Evolutionary conservation across 2,329 filamentous ascomycete genomes (phyloP), one percentile per base, ranked within the genome.

Genomic region (Beauveria pseudobassiana): DNA sequence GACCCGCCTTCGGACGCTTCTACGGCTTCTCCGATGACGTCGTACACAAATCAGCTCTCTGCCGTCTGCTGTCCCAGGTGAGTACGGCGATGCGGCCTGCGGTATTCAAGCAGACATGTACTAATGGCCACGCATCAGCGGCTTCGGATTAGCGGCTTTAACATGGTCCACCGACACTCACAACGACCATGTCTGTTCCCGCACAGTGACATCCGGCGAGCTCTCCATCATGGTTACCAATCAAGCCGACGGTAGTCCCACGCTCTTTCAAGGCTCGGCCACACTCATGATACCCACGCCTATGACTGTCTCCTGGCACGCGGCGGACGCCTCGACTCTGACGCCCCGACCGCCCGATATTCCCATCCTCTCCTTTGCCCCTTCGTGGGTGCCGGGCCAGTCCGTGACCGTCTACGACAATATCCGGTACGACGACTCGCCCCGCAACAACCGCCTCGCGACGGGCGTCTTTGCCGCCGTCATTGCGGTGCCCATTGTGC

Each of bases 61-160:
- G 60, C 60, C 12, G 43, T 20, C 5, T 62, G 60, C 28, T 62
- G 60, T 40, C 52, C 60, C 2, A 58, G 53, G 60, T 62, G 42
- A 45, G 53, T 22, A 6, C 14, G 34, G 5, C n/a, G 46, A 43
- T 9, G 5, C 2, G 45, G 28, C 10, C 8, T 9, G 10, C n/a
- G 2, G 4, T 22, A 5, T 24, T 5, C 2, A 28, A 26, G 20
- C 4, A 20, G 28, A n/a, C n/a, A n/a, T 8, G 7, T 55, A 20
- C 43, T 58, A 49, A 58, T 12, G 3, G 3, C 14, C 10, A 49
- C 43, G 14, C 48, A n/a, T 3, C 10, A 60, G 57, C 7, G 57
- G 48, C 38, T 60, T 51, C 20, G 22, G n/a, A 18, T 46, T 60
- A 40, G 5, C 12, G 2, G n/a, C 38, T 3, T 3, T 2, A 5